Percentiles rank a stretch among this genome's conserved stretches.
Evolutionary conservation across 2,329 filamentous ascomycete genomes (phyloP).

Genomic region (Clonostachys rhizophaga): DNA sequence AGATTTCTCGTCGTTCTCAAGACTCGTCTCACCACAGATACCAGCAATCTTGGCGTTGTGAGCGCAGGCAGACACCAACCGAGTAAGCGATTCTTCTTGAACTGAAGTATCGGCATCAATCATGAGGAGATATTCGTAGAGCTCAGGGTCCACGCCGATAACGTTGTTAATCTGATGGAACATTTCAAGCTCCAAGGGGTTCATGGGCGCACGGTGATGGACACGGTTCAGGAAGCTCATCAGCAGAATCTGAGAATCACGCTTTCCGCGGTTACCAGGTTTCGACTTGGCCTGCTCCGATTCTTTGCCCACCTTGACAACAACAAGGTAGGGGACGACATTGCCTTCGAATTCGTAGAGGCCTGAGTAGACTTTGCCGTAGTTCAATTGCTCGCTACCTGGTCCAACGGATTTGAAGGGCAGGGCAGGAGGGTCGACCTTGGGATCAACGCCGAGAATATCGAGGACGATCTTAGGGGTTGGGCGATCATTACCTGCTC

Average conservation of each 20-base stretch:
- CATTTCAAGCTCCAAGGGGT: constrained; percentile 92
- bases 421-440: constrained; percentile 89
- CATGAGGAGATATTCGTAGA: constrained; percentile 97
- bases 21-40: constrained; percentile 93
- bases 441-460: constrained; percentile 94
- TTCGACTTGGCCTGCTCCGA: constrained; percentile 88
- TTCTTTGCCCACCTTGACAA: constrained; percentile 97
- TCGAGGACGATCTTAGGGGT: constrained; percentile 98
- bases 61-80: constrained; percentile 85
- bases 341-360: constrained; percentile 97
- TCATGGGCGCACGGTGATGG: constrained; percentile 91
- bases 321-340: constrained; percentile 90
- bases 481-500: constrained; percentile 90
- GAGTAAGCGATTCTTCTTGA: constrained; percentile 84
- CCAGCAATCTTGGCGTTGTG: constrained; percentile 95
- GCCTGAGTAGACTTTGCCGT: constrained; percentile 97
- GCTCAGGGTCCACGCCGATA: constrained; percentile 93
- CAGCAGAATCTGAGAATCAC: constrained; percentile 91
- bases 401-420: constrained; percentile 91
- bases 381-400: constrained; percentile 91
- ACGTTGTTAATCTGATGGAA: constrained; percentile 99
- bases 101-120: constrained; percentile 97
- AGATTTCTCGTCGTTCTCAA: constrained; percentile 90
- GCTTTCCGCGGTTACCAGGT: constrained; percentile 96
- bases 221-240: constrained; percentile 99